Conservation (phyloP, 163 green algal genomes). For the Coccomyxa subellipsoidea region DNA sequence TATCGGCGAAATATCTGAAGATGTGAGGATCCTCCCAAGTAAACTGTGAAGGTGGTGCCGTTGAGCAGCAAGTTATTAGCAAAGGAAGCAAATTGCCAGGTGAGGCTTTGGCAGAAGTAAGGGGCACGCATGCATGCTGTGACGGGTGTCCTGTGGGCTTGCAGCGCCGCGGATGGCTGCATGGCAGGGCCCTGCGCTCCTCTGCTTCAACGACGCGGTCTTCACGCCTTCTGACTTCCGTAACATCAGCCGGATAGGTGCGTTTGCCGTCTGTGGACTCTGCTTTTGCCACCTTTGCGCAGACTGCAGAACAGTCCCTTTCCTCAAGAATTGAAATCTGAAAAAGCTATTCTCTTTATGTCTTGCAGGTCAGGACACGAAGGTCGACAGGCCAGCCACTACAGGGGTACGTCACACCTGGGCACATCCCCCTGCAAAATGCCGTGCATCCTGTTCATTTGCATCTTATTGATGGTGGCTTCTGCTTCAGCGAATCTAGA, state of each 20-base stretch:
- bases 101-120: too few species aligned
- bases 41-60: too few species aligned
- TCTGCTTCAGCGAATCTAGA: not conserved
- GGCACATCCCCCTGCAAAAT: not conserved
- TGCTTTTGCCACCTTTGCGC: too few species aligned
- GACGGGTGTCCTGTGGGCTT: not conserved
- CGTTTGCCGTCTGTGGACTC: constrained; percentile 62
- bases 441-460: not conserved
- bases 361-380: constrained; percentile 55
- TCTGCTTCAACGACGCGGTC: constrained; percentile 67
- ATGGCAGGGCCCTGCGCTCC: constrained; percentile 68
- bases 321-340: not conserved
- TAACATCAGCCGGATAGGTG: constrained; percentile 70
- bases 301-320: too few species aligned
- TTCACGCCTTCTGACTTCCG: constrained; percentile 71
- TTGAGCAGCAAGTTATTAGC: too few species aligned
- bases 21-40: too few species aligned
- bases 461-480: not conserved
- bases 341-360: not conserved
- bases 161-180: constrained; percentile 27
- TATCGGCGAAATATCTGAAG: too few species aligned
- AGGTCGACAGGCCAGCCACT: not conserved
- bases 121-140: not conserved
- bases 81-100: too few species aligned
- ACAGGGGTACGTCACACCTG: not conserved